Evolutionary conservation across 169 alveolate species (phyloP).

Genomic region (Plasmodium ovale): DNA sequence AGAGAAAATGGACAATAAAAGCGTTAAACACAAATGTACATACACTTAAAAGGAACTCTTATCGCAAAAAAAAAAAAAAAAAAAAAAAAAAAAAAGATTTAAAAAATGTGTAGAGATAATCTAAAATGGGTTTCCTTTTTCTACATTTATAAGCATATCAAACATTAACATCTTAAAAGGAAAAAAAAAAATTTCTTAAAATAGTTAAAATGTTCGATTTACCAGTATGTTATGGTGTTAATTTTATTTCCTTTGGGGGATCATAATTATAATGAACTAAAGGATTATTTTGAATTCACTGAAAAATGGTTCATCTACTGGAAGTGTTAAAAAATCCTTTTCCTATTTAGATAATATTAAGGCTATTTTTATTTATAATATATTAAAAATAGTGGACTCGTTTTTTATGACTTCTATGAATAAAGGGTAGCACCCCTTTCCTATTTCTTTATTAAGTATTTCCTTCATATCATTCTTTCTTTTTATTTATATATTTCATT

Average conservation of each 20-base stretch:
- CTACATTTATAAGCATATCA: too few species aligned
- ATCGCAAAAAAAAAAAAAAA: neutral
- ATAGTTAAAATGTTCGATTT: neutral
- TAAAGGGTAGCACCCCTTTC: neutral
- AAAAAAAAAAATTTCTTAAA: neutral
- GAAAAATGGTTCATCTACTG: too few species aligned
- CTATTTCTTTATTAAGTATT: too few species aligned
- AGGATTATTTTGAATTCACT: too few species aligned
- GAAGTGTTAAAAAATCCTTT: too few species aligned
- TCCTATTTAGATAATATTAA: neutral
- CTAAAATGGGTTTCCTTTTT: too few species aligned
- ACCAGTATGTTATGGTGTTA: neutral
- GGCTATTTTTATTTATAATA: neutral
- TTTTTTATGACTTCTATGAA: neutral
- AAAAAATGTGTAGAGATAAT: too few species aligned
- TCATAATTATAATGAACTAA: too few species aligned
- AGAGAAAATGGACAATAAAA: neutral
- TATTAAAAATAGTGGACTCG: neutral
- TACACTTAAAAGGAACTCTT: conserved; percentile 35
- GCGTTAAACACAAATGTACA: conserved; percentile 24
- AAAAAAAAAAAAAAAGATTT: too few species aligned
- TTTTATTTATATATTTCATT: too few species aligned
- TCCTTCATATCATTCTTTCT: neutral
- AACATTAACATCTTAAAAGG: neutral
- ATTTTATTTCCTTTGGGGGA: neutral